Evolutionary conservation across 139 green algal genomes (phyloP), one percentile per base, ranked within the genome.

Genomic region (Monoraphidium neglectum): DNA sequence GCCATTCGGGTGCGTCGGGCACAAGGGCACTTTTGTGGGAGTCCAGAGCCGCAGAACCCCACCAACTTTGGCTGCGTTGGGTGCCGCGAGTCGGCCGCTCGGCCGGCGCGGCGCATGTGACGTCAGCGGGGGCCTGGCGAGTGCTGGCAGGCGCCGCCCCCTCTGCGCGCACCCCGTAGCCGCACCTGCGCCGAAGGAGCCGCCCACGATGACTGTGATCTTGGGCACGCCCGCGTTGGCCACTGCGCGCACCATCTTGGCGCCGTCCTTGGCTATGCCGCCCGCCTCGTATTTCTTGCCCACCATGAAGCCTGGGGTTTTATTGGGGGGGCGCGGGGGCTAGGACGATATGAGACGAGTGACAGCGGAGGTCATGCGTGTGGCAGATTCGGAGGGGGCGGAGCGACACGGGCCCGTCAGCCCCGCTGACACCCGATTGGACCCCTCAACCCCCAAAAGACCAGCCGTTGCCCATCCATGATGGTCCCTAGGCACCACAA

Each of bases 181-280:
- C 54, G 28, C 57, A 98, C 95, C 95, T n/a, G 95, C 95, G 3
- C 94, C 94, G 73, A 92, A 98, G 70, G 80, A 92, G 61, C 92
- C 94, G 38, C 94, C 94, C 13, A 97, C 81, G 12, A 98, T 80
- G 33, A 98, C 76, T 28, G 93, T 97, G 6, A 98, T 69, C 80
- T 97, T 98, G 13, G 94, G 94, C 43, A 98, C 94, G 87, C 93
- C 43, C 0, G 83, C 92, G 54, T 91, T 93, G 40, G 91, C 89
- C 18, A 98, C 95, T 28, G 95, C 95, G 79, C 88, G 93, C 1
- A 98, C 95, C 93, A 98, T 97, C 86, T 98, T 98, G 68, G 95
- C 95, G 1, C 95, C 95, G 46, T 96, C 90, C 82, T 98, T 98
- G 32, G 95, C 95, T 38, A 98, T 98, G 81, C 95, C 95, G 0